A percentile compares a stretch with the other conserved stretches of the same genome.
Evolutionary conservation across 805 yeast genomes (phyloP).

Genomic region (Schwanniomyces occidentalis): DNA sequence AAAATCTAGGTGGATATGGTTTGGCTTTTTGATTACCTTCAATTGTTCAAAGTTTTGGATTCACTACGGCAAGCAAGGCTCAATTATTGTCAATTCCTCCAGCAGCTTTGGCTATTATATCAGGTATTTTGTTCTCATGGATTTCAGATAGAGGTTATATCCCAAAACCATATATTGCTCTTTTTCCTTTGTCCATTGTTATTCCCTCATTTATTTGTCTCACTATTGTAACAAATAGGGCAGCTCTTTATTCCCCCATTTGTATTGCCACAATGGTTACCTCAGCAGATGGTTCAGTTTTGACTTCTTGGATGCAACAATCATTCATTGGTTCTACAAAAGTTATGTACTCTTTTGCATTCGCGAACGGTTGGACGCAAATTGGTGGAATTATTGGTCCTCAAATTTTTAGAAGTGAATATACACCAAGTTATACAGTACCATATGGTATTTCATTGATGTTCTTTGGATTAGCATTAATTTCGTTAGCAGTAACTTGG

Average conservation of each 20-base stretch:
- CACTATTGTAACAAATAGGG: background rate
- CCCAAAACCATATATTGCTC: background rate
- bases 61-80: background rate
- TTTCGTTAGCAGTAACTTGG: background rate
- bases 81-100: background rate
- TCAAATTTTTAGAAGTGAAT: background rate
- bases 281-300: background rate
- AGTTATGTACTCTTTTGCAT: background rate
- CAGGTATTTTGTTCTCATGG: background rate
- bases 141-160: slow-evolving; percentile 1
- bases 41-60: slow-evolving; percentile 1
- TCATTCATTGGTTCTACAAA: background rate
- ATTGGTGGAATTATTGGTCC: background rate
- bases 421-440: background rate
- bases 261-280: background rate
- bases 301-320: background rate
- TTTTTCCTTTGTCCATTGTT: background rate
- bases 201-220: background rate
- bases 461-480: background rate
- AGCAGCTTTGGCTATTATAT: background rate
- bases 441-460: slow-evolving; percentile 1
- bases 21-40: background rate
- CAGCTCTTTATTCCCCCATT: background rate
- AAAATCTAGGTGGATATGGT: background rate
- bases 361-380: background rate